Evolutionary conservation across 2,329 filamentous ascomycete genomes (phyloP).

Genomic region (Aspergillus japonicus): DNA sequence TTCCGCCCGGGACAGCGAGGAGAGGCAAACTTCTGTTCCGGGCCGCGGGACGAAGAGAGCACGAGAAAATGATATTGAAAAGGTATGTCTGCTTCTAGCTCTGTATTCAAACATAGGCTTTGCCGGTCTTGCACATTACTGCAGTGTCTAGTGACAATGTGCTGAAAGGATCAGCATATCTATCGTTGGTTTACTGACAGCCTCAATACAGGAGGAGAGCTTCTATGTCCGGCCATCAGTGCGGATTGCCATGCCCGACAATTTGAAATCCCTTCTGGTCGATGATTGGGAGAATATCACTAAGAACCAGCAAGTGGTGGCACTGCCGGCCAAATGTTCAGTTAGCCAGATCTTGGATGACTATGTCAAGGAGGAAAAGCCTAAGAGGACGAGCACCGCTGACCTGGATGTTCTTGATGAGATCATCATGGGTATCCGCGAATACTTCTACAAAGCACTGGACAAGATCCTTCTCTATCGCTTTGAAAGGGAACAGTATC

Average conservation of each 20-base stretch:
- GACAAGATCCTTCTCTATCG: conserved; percentile 89
- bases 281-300: conserved; percentile 99
- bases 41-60: conserved; percentile 46
- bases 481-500: conserved; percentile 87
- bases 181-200: not conserved
- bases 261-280: conserved; percentile 86
- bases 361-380: conserved; percentile 70
- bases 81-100: conserved; percentile 33
- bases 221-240: conserved; percentile 84
- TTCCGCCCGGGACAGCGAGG: conserved; percentile 47
- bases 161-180: not conserved
- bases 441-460: conserved; percentile 91
- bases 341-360: conserved; percentile 77
- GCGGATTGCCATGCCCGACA: conserved; percentile 81
- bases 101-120: conserved; percentile 2
- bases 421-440: conserved; percentile 77
- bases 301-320: conserved; percentile 87
- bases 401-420: conserved; percentile 87
- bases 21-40: conserved; percentile 45
- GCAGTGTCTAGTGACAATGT: not conserved
- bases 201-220: conserved; percentile 69
- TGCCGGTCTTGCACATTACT: not conserved
- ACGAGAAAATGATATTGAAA: conserved; percentile 50
- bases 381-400: conserved; percentile 61
- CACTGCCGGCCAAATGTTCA: conserved; percentile 73